Evolutionary conservation across 371 early-diverging fungal species (phyloP), one percentile per base, ranked within the genome.

Genomic region (Actinomortierella wolfii): DNA sequence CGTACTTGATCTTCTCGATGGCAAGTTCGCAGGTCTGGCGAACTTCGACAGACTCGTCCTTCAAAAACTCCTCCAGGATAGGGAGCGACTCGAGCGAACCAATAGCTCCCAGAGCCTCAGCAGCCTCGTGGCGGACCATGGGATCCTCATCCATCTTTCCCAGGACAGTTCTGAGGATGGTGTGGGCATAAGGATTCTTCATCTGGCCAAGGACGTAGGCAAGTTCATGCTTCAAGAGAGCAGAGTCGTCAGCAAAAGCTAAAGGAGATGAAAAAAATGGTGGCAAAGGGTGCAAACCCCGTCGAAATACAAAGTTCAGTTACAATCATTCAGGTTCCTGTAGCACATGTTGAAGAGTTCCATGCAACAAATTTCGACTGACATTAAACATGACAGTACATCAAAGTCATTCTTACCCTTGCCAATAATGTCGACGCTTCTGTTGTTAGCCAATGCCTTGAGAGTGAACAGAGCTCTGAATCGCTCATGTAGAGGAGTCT

Each of bases 161-260:
- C n/a, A 97, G 78, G 9, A 97, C 91, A 11, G 59, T 45, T 54
- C 68, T 67, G 18, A 99, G 85, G 18, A 86, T 78, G 0, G 86
- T 82, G 46, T 96, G 89, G 20, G 98, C 95, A n/a, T 78, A 68
- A 34, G 83, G 81, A 69, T 93, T 91, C 70, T 90, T 87, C 90
- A 98, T 99, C 81, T 99, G 99, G 54, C 99, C 99, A 58, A 99
- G 84, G 54, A 96, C 95, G 79, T 99, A 99, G 55, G 99, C 99
- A 46, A 98, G 80, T 81, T 99, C 99, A 77, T 99, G 99, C 80
- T 97, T 96, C 56, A 99, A 85, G 49, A 99, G 84, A 41, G 95
- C 97, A 25, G 97, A 97, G 42, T 89, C 88, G 67, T 92, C 94
- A 51, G 74, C 76, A 61, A 99, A 93, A 3, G 89, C 94, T 91